Evolutionary conservation across 2,329 filamentous ascomycete species (phyloP), one percentile per base, ranked within the genome.

Genomic region (Mycogone perniciosa): DNA sequence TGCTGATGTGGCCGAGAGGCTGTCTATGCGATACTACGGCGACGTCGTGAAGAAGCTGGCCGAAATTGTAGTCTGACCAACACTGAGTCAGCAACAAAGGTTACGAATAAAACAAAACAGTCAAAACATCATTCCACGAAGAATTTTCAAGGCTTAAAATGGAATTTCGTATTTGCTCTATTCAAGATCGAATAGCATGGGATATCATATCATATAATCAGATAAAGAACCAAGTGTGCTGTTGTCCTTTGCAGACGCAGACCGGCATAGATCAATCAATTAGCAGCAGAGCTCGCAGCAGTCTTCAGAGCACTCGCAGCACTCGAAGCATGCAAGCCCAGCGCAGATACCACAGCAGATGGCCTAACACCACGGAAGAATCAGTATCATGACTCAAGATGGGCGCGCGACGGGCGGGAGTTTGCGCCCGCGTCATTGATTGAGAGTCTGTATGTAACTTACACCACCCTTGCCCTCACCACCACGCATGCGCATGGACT

Each of bases 11-110:
- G 72, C 69, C 0, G 66, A 69, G 29, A 64, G 59, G 39, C 54
- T 75, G 33, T 72, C 68, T 4, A 65, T 68, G 60, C 61, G 55
- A 2, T 72, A 73, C 40, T 71, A 73, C 52, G 70, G 75, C 45
- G 62, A 72, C 2, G 72, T 76, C 6, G 73, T 76, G 26, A 73
- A 72, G 57, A 66, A 59, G 40, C 57, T 76, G 20, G 69, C 66
- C 2, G 61, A 63, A 1, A 59, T 73, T 26, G 57, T 64, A 5
- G 64, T 73, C 4, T 73, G 56, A 48, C 11, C 11, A 7, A 35
- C 33, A 51, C n/a, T n/a, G 20, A 46, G 8, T 11, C 7, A 39
- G 9, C 37, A 20, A 40, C 6, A 6, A 44, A 34, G 30, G 27
- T 26, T n/a, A 31, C 26, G 45, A 20, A 10, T 11, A n/a, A 27